Evolutionary conservation across 2,329 filamentous ascomycete species (phyloP).

Genomic region (Epichloe coenophiala): DNA sequence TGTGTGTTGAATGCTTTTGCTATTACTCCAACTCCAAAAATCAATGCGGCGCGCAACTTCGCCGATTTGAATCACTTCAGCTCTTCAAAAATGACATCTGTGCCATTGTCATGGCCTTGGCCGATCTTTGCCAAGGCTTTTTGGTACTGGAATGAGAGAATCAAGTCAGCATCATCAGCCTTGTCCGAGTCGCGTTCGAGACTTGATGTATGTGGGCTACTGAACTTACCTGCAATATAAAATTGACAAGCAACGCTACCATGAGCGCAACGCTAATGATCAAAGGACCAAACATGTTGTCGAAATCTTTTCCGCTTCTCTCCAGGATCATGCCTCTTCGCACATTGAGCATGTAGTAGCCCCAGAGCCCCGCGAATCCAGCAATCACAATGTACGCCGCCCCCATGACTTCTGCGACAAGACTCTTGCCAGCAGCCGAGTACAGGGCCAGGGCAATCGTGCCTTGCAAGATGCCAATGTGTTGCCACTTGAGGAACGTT

Average conservation of each 20-base stretch:
- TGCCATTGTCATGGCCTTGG: constrained; percentile 6
- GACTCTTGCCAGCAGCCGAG: constrained; percentile 71
- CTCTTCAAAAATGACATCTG: constrained; percentile 14
- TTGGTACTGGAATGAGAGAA: constrained; percentile 14
- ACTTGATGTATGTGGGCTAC: not conserved
- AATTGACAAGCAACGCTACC: constrained; percentile 70
- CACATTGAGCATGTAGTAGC: constrained; percentile 68
- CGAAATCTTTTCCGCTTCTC: constrained; percentile 84
- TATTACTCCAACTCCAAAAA: not conserved
- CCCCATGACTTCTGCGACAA: constrained; percentile 66
- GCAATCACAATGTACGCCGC: constrained; percentile 72
- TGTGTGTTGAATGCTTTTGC: not conserved
- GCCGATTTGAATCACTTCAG: constrained; percentile 12
- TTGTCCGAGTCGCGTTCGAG: too few relatives aligned
- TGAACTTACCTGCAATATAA: constrained; percentile 64
- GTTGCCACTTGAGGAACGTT: constrained; percentile 98
- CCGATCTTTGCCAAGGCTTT: constrained; percentile 18
- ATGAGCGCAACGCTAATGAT: constrained; percentile 71
- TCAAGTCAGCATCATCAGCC: not conserved
- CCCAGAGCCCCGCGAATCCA: constrained; percentile 74
- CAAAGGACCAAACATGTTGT: constrained; percentile 74
- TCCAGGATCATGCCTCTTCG: constrained; percentile 68
- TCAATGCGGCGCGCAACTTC: not conserved
- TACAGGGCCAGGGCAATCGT: constrained; percentile 74
- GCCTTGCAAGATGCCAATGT: constrained; percentile 79